Conservation (phyloP, 2,329 filamentous ascomycete species). For the Sordariomycetes sp. region DNA sequence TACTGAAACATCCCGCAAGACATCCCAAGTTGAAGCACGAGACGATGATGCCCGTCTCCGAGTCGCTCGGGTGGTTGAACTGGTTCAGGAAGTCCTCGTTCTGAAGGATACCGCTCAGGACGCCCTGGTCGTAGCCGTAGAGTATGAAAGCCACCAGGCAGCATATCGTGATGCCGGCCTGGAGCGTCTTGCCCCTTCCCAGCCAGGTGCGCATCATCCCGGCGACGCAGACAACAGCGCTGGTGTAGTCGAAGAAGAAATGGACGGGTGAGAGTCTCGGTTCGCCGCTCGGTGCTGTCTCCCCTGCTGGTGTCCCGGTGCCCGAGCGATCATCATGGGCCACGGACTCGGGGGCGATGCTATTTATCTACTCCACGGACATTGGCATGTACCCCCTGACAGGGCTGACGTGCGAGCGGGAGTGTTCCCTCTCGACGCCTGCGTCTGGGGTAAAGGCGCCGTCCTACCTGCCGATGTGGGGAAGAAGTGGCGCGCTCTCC, state of each 20-base stretch:
- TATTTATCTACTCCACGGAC: background rate
- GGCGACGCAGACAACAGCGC: background rate
- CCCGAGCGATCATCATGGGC: background rate
- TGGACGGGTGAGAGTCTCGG: background rate
- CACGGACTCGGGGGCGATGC: background rate
- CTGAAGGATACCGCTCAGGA: constrained; percentile 54
- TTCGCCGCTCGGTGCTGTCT: background rate
- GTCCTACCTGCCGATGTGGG: background rate
- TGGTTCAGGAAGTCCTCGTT: constrained; percentile 10
- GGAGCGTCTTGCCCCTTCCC: constrained; percentile 12
- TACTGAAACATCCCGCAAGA: constrained; percentile 17
- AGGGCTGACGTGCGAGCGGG: too few relatives aligned
- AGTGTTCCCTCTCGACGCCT: too few relatives aligned
- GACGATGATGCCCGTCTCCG: constrained; percentile 14
- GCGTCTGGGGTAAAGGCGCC: too few relatives aligned
- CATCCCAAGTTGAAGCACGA: constrained; percentile 25
- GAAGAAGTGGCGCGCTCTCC: background rate
- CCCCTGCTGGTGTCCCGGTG: background rate
- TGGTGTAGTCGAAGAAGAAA: background rate
- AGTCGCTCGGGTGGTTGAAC: constrained; percentile 13
- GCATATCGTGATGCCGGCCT: constrained; percentile 10
- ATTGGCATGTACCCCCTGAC: too few relatives aligned
- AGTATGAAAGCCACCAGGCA: constrained; percentile 23
- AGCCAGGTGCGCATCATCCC: constrained; percentile 11
- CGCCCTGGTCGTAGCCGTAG: constrained; percentile 65